Percentiles rank a stretch among this genome's conserved stretches.
Conservation (phyloP, 768 basidiomycete genomes). For the Lactarius tabidus region DNA sequence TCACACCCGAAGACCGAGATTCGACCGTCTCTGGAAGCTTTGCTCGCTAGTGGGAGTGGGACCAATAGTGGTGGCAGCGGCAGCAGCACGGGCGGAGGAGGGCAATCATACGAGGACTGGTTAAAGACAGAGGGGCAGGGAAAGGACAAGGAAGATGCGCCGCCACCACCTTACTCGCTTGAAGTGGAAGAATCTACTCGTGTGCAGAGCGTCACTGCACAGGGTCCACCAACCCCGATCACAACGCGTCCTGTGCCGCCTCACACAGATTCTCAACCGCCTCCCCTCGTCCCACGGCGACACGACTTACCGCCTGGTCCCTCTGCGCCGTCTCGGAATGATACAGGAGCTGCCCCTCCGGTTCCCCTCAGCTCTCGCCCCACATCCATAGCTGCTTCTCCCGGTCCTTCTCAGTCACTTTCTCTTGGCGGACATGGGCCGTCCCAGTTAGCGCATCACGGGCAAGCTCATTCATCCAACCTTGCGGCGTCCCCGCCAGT, state of each 20-base stretch:
- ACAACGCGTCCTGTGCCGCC: constrained; percentile 14
- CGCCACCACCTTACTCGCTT: constrained; percentile 68
- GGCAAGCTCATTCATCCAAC: neutral
- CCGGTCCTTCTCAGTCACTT: neutral
- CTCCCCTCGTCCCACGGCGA: constrained; percentile 21
- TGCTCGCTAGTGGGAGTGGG: constrained; percentile 13
- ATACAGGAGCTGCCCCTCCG: constrained; percentile 8
- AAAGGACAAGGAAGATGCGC: constrained; percentile 46
- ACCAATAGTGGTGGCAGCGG: neutral
- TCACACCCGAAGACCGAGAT: constrained; percentile 17
- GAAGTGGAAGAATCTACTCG: constrained; percentile 38
- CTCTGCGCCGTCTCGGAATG: neutral
- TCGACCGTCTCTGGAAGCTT: constrained; percentile 12
- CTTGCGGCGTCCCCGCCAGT: neutral
- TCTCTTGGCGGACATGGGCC: neutral
- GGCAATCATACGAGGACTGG: constrained; percentile 46
- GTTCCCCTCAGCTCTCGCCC: constrained; percentile 18
- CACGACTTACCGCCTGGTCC: neutral
- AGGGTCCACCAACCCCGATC: constrained; percentile 9
- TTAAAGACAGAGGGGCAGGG: constrained; percentile 37
- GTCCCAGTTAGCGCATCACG: neutral
- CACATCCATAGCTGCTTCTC: neutral
- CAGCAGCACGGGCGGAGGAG: constrained; percentile 17
- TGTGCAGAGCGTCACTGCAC: neutral
- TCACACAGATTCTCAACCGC: constrained; percentile 6